Percentiles rank a stretch among this genome's conserved stretches.
Conservation (phyloP, 768 basidiomycete genomes). For the Lactarius deliciosus region DNA sequence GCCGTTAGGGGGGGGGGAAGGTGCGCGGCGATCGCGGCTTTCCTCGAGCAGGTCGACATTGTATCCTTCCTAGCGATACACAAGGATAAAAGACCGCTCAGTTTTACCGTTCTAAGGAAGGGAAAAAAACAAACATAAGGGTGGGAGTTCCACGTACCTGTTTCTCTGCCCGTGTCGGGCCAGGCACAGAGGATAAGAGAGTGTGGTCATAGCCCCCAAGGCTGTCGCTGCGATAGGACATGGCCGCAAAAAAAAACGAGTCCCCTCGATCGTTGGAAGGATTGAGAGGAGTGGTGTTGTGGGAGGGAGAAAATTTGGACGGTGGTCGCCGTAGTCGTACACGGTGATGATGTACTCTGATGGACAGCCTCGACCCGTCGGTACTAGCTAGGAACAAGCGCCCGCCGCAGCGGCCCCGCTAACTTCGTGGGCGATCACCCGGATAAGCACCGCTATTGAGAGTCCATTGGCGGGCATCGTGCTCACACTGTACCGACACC, state of each 20-base stretch:
- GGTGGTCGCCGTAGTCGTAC: neutral
- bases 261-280: neutral
- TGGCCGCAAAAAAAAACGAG: neutral
- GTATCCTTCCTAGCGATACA: slow-evolving; percentile 49
- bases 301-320: neutral
- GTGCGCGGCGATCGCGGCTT: slow-evolving; percentile 30
- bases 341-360: neutral
- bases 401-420: neutral
- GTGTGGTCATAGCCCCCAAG: slow-evolving; percentile 33
- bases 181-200: slow-evolving; percentile 36
- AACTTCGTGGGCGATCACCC: neutral
- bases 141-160: slow-evolving; percentile 31
- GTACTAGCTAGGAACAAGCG: neutral
- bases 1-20: slow-evolving; percentile 20
- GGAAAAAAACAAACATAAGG: neutral
- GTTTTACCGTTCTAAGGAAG: neutral
- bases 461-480: neutral
- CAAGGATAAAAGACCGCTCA: neutral
- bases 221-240: slow-evolving; percentile 19
- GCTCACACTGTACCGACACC: neutral
- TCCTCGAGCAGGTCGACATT: slow-evolving; percentile 45
- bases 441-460: neutral
- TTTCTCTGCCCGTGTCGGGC: slow-evolving; percentile 35
- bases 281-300: neutral
- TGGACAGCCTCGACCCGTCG: slow-evolving; percentile 3